A percentile compares a stretch with the other conserved stretches of the same genome.
Conservation (phyloP, 257 asterid genomes). For the Solanum sejunctum region DNA sequence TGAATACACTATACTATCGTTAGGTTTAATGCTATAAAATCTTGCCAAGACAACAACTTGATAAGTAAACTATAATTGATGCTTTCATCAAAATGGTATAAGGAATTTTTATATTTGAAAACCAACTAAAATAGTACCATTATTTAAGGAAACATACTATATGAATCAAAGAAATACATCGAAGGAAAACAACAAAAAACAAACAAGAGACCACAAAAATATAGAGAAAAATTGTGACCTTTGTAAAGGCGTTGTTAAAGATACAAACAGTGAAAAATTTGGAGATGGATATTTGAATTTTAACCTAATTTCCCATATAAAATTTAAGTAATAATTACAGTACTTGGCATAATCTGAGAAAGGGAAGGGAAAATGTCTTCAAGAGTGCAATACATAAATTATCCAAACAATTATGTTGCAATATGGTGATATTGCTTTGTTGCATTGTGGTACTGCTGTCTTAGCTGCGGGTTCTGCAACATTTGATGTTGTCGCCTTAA, state of each 20-base stretch:
- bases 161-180: background rate
- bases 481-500: too few relatives aligned
- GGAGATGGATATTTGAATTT: too few relatives aligned
- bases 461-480: too few relatives aligned
- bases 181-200: background rate
- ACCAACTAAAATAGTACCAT: background rate
- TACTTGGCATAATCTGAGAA: too few relatives aligned
- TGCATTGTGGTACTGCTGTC: too few relatives aligned
- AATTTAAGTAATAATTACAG: too few relatives aligned
- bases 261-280: too few relatives aligned
- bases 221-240: background rate
- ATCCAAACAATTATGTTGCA: background rate
- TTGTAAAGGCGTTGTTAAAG: background rate
- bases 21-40: background rate
- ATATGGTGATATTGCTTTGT: background rate
- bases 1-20: background rate
- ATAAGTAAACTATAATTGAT: background rate
- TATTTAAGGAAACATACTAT: background rate
- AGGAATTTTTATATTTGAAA: background rate
- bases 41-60: background rate
- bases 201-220: background rate
- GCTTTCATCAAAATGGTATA: background rate
- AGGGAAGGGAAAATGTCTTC: too few relatives aligned
- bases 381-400: too few relatives aligned
- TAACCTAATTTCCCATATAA: too few relatives aligned